Base-by-base conservation (phyloP, 768 basidiomycete species). In the Psilocybe tampanensis region DNA sequence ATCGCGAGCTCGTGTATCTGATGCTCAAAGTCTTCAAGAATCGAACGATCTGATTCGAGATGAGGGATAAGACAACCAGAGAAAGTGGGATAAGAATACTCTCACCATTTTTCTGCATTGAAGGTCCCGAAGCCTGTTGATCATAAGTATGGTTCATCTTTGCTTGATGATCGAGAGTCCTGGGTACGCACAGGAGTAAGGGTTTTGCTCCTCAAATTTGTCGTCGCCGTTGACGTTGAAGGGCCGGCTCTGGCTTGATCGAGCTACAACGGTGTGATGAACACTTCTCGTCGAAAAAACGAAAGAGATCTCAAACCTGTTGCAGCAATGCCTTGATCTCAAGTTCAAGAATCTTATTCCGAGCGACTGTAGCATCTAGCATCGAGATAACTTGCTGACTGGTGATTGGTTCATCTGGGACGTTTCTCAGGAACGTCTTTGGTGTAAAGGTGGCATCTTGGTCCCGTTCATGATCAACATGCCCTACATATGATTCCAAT, bases 331-430 rank as follows among this genome's bases (percentile, higher is more conserved):
- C 58, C 55, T 73, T 72, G 42, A 83, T 74, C 62, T 83, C 81
- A 15, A 67, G 56, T 55, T 82, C 80, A 49, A 84, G 62, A 6
- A 70, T 66, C 45, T 71, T 72, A 60, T 84, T 83, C 50, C 75
- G 71, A 5, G 72, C 66, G 12, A 65, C 66, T 24, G 73, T 77
- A 43, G 66, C 62, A 48, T 77, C 74, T 21, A 81, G 59, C 19
- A 79, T 69, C 17, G 69, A 68, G 23, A 79, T 66, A 36, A 75
- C 73, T n/a, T 78, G 72, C 47, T 77, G 75, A n/a, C 74, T 66
- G 2, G 70, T 66, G 26, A 75, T 60, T 24, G 32, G 55, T 9
- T 59, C 47, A 8, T 53, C 51, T 9, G 32, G 43, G 15, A 43
- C 13, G 23, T 29, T 43, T 51, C 32, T 23, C 33, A 23, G 13